Percentiles rank a stretch among this genome's conserved stretches.
Evolutionary conservation across 345 rosid species (phyloP).

Genomic region (Salix udensis): DNA sequence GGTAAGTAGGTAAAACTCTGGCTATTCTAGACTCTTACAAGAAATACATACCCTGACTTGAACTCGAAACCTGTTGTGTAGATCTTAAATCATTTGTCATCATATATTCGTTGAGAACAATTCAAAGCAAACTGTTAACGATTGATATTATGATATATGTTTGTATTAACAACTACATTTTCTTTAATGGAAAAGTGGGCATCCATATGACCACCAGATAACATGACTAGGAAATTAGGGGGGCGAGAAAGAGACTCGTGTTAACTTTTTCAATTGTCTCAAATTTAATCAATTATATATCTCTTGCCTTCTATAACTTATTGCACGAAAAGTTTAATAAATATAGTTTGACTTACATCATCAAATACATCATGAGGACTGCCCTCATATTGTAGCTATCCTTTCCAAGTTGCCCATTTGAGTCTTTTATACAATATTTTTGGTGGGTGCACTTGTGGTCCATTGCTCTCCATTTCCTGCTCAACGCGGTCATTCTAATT

Average conservation of each 20-base stretch:
- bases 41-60: fast-evolving
- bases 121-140: background rate
- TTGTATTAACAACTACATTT: background rate
- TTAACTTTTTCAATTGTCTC: background rate
- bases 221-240: background rate
- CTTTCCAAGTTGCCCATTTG: conserved; percentile 1
- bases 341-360: conserved; percentile 6
- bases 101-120: too few species aligned
- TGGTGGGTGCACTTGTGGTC: conserved; percentile 1
- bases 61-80: too few species aligned
- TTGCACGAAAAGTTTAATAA: background rate
- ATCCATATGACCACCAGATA: background rate
- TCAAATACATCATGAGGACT: background rate
- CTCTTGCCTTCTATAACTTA: background rate
- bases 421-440: background rate
- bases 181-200: background rate
- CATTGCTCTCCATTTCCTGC: background rate
- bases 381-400: background rate
- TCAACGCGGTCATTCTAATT: background rate
- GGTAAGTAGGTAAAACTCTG: too few species aligned
- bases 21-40: too few species aligned
- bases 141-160: background rate
- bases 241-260: background rate
- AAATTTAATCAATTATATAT: too few species aligned
- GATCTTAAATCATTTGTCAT: fast-evolving